phyloP scores from a whole-genome alignment of 2,329 filamentous ascomycete species.

The Fusarium compactum region DNA sequence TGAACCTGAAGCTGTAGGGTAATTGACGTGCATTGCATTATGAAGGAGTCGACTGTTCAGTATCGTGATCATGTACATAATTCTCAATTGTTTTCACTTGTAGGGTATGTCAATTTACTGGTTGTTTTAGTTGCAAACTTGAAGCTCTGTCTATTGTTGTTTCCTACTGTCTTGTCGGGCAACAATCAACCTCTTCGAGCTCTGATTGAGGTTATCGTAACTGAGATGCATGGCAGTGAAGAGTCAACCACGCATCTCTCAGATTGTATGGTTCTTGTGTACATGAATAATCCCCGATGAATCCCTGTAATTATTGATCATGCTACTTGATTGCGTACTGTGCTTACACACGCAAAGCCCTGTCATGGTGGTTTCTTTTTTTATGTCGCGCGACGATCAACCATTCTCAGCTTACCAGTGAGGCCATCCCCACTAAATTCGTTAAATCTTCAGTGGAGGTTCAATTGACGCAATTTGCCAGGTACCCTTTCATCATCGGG shows the following conservation, averaged over 20 bases:
- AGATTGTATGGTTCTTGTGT: no score
- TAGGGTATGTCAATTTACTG: background rate
- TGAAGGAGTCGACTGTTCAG: no score
- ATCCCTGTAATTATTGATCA: background rate
- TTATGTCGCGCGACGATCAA: background rate
- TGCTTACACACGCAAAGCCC: background rate
- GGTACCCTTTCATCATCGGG: background rate
- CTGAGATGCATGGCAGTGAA: no score
- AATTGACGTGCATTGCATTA: background rate
- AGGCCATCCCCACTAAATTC: background rate
- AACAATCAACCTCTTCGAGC: no score
- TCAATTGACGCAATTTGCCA: background rate
- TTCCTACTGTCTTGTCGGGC: no score
- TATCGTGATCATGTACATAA: no score
- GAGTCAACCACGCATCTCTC: no score
- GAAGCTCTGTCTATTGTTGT: background rate
- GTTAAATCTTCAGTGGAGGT: no score
- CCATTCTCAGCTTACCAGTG: no score
- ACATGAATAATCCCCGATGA: no score
- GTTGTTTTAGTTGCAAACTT: accelerated
- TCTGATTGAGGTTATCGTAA: no score
- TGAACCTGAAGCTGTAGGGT: background rate
- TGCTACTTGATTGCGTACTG: background rate
- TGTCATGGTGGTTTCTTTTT: background rate
- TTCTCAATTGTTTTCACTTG: no score